These are phyloP conservation scores for Skeletonema menzelii DNA, from an alignment of 108 stramenopile species.

Conservation along the genomic window DNA sequence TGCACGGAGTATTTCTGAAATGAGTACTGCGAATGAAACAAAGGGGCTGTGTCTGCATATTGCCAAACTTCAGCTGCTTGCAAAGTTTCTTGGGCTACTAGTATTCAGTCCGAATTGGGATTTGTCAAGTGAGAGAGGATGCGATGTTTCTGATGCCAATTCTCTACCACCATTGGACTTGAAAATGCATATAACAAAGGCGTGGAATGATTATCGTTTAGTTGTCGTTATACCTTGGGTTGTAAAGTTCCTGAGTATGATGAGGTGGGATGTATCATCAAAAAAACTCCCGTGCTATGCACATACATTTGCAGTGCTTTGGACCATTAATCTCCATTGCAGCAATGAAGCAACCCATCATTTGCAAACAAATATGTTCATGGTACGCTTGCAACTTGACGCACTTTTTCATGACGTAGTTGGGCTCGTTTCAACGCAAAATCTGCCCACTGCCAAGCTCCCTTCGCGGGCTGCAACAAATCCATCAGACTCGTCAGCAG, in stretches of 20 bases:
- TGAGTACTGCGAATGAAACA: constrained; percentile 31
- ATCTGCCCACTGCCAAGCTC: constrained; percentile 23
- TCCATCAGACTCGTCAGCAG: not conserved
- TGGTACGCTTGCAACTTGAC: constrained; percentile 54
- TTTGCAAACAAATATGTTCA: constrained; percentile 27
- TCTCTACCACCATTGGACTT: constrained; percentile 44
- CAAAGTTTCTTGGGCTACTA: constrained; percentile 76
- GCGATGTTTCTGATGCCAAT: constrained; percentile 16
- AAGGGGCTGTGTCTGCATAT: constrained; percentile 48
- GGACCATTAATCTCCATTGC: constrained; percentile 27
- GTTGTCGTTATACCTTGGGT: constrained; percentile 62
- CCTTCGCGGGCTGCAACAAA: constrained; percentile 5
- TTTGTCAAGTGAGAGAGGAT: not conserved
- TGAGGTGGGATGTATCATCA: constrained; percentile 64
- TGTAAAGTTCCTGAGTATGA: constrained; percentile 69
- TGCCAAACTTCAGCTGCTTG: constrained; percentile 57
- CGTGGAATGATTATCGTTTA: constrained; percentile 43
- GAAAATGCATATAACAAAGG: constrained; percentile 41
- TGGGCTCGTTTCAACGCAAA: constrained; percentile 46
- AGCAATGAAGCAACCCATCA: not conserved
- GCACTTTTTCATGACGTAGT: constrained; percentile 53
- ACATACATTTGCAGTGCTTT: constrained; percentile 49
- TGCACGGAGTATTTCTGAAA: constrained; percentile 13
- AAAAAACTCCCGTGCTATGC: constrained; percentile 46
- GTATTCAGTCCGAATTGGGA: constrained; percentile 82